Conservation (phyloP, 2,329 filamentous ascomycete species). For the Pseudocercospora pini-densiflorae region DNA sequence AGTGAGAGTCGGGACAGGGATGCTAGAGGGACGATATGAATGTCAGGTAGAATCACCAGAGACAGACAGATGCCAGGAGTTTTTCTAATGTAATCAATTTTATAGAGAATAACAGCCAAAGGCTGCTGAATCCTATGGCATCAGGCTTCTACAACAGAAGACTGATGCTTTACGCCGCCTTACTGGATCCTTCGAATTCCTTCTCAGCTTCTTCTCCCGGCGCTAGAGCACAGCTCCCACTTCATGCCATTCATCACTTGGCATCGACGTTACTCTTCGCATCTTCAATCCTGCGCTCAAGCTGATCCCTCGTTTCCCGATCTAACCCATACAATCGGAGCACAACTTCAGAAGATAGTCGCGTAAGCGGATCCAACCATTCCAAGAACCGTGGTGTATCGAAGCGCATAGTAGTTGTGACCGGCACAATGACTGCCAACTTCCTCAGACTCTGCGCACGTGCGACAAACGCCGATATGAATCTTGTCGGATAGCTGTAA, state of each 20-base stretch:
- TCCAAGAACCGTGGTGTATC: background rate
- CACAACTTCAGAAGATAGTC: background rate
- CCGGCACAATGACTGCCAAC: background rate
- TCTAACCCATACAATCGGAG: background rate
- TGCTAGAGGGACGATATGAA: background rate
- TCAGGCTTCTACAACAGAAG: too few species aligned
- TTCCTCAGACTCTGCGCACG: background rate
- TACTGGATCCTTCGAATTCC: too few species aligned
- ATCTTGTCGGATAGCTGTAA: background rate
- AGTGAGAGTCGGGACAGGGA: background rate
- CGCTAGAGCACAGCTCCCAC: too few species aligned
- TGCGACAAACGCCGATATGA: background rate
- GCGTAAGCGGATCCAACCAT: background rate
- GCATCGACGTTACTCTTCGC: background rate
- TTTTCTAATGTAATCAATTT: background rate
- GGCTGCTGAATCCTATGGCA: too few species aligned
- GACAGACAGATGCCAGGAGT: background rate
- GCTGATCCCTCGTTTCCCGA: background rate
- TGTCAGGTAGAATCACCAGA: background rate
- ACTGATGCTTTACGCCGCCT: too few species aligned
- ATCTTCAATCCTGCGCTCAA: background rate
- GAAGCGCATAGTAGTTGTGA: background rate
- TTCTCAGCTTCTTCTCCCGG: too few species aligned
- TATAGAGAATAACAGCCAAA: background rate
- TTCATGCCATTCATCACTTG: background rate